Base-by-base conservation (phyloP, 768 basidiomycete species). In the Pisolithus tinctorius region DNA sequence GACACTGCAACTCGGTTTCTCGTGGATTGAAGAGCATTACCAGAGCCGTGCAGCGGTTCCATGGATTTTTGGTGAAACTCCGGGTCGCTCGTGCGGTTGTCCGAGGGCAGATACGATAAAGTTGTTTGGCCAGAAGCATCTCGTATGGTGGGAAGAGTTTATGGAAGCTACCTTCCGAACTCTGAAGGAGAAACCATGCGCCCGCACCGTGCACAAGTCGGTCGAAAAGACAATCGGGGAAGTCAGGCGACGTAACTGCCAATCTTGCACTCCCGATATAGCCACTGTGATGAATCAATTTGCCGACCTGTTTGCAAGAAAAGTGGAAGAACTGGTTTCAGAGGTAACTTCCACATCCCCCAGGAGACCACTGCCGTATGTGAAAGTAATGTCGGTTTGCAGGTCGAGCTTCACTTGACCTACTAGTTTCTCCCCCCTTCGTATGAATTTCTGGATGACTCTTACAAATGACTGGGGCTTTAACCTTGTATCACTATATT, bases 61-160 rank as follows among this genome's bases (percentile, higher is more conserved):
- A 16, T 5, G 14, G 16, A 47, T 47, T 51, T 51, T 60, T 6
- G 2, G 6, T 8, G 0, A 2, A 4, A 0, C 2, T 6, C 14
- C 51, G 17, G 7, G 23, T n/a, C 11, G 14, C 30, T 3, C 1
- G 11, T 45, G 43, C 16, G 4, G 9, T 14, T 45, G 43, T 30
- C 43, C 43, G 13, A 27, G 14, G 23, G 6, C 41, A 6, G 25
- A 17, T 10, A 11, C 9, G 23, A 14, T 42, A 20, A 17, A 23
- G 20, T 11, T 42, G 41, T 42, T 42, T 42, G 23, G 11, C 8
- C 11, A 5, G 20, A 13, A 42, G 11, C 20, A 13, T 16, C 31
- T 48, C 13, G 20, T 48, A 4, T 63, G 60, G 64, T 65, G 64
- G 62, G 47, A 53, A 3, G 38, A 53, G 11, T 65, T 58, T 34